Base-by-base conservation (phyloP, 306 rosid genomes). In the Rubus idaeus region DNA sequence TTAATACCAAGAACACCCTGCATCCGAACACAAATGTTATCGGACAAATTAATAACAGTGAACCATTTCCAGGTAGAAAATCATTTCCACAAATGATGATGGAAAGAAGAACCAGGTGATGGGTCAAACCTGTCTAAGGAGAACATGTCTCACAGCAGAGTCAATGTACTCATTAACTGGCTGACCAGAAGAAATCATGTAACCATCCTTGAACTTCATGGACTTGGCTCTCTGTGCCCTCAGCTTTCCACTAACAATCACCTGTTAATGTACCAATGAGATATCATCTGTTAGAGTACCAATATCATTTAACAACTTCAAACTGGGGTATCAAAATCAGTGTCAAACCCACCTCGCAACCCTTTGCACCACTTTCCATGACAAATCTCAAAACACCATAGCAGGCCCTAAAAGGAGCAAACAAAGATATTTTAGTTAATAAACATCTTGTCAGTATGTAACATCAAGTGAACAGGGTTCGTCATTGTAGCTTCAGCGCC, bases 1-100 rank as follows among this genome's bases (percentile, higher is more conserved):
- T 90, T 94, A 51, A 94, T 94, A 63, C 98, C 98, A 20, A 94
- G 90, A 70, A 94, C 97, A 63, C 98, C 98, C 97, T 94, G 78
- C 17, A 56, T 1, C 10, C 11, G 26, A 50, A 45, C 5, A 66
- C 20, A 23, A 0, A 76, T 0, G 20, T 12, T 20, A 46, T 82
- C 18, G 35, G 63, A 7, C 12, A 0, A 62, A 4, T 3, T 8
- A 1, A 67, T 3, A 51, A 39, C 64, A 13, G 21, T 3, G 12
- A 51, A 4, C 0, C 16, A 67, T 67, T 41, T 13, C 37, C 3
- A 45, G 5, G 45, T 4, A 60, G 26, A 1, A 61, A 9, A 35
- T 10, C 42, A 23, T 23, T 23, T 23, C 16, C 3, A 51, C 5
- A 2, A 20, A 46, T 0, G 39, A 17, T 35, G 20, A 20, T 2